phyloP scores from a whole-genome alignment of 345 rosid species.

The Luvunga scandens region DNA sequence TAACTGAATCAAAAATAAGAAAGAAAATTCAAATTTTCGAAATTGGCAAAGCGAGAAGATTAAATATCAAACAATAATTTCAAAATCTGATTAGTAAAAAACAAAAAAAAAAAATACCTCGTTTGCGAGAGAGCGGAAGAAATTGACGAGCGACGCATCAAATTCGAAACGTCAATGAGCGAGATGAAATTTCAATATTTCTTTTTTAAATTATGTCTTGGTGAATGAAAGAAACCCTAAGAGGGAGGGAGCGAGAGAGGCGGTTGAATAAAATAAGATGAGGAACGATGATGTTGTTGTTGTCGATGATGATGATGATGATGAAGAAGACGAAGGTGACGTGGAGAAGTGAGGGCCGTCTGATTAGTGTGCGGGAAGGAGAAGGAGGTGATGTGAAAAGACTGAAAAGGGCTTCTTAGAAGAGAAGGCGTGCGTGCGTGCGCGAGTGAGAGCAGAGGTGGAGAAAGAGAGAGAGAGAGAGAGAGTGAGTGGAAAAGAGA shows the following conservation, averaged over 20 bases:
- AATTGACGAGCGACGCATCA: slow-evolving; percentile 11
- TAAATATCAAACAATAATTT: not conserved
- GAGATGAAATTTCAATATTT: not conserved
- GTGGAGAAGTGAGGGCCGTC: slow-evolving; percentile 65
- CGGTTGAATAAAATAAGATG: slow-evolving; percentile 21
- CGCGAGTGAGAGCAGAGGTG: slow-evolving; percentile 8
- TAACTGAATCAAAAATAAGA: slow-evolving; percentile 17
- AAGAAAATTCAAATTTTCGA: slow-evolving; percentile 9
- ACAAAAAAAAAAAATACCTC: slow-evolving; percentile 32
- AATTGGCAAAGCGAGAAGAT: slow-evolving; percentile 7
- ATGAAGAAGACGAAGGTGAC: slow-evolving; percentile 87
- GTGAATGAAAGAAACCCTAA: slow-evolving; percentile 64
- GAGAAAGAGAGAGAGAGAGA: slow-evolving; percentile 19
- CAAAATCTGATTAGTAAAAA: not conserved
- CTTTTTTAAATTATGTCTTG: not conserved
- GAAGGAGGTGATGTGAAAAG: slow-evolving; percentile 38
- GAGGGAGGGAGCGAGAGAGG: slow-evolving; percentile 16
- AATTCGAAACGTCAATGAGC: slow-evolving; percentile 12
- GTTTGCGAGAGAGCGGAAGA: slow-evolving; percentile 17
- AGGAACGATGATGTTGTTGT: slow-evolving; percentile 16
- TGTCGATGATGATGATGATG: slow-evolving; percentile 56
- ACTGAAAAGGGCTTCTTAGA: slow-evolving; percentile 56
- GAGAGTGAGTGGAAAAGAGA: slow-evolving; percentile 3
- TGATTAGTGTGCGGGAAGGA: slow-evolving; percentile 26
- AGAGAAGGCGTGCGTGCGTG: not conserved